phyloP scores from a whole-genome alignment of 164 flowering plant genomes.

The Annona squamosa region DNA sequence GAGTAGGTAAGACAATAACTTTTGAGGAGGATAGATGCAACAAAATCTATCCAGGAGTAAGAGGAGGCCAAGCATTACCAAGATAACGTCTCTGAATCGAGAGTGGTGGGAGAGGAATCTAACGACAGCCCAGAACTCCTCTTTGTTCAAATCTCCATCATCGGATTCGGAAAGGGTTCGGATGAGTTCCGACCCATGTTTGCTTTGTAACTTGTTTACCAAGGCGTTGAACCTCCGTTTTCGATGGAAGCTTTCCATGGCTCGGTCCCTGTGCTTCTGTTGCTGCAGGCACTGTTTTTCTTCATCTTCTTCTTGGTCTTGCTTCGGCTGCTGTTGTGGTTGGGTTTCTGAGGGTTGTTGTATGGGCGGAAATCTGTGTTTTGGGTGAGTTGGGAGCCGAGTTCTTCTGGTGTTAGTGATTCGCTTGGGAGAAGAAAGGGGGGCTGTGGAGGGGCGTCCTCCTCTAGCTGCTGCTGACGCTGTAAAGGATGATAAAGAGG shows the following conservation, averaged over 20 bases:
- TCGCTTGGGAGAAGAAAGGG: neutral
- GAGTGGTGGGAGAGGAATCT: slow-evolving; percentile 33
- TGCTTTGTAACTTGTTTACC: slow-evolving; percentile 23
- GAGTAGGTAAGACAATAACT: neutral
- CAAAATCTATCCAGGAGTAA: neutral
- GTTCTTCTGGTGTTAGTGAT: neutral
- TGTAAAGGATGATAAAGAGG: neutral
- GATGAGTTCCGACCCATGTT: slow-evolving; percentile 25
- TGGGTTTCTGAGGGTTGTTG: neutral
- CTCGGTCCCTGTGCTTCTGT: slow-evolving; percentile 20
- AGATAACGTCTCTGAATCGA: slow-evolving; percentile 25
- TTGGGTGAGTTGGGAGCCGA: neutral
- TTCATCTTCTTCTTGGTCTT: neutral
- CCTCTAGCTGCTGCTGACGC: no score
- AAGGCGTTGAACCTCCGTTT: slow-evolving; percentile 29
- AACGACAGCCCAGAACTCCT: slow-evolving; percentile 48
- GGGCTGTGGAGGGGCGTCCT: neutral
- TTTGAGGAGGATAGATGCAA: neutral
- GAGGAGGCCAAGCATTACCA: slow-evolving; percentile 23
- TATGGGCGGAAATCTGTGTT: neutral
- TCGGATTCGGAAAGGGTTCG: slow-evolving; percentile 24
- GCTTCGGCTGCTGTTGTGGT: slow-evolving; percentile 4
- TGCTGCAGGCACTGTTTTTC: neutral
- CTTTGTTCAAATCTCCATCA: slow-evolving; percentile 54
- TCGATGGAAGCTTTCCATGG: slow-evolving; percentile 29